Evolutionary conservation across 2,329 filamentous ascomycete genomes (phyloP), one percentile per base, ranked within the genome.

Genomic region (Penicillium sp.): DNA sequence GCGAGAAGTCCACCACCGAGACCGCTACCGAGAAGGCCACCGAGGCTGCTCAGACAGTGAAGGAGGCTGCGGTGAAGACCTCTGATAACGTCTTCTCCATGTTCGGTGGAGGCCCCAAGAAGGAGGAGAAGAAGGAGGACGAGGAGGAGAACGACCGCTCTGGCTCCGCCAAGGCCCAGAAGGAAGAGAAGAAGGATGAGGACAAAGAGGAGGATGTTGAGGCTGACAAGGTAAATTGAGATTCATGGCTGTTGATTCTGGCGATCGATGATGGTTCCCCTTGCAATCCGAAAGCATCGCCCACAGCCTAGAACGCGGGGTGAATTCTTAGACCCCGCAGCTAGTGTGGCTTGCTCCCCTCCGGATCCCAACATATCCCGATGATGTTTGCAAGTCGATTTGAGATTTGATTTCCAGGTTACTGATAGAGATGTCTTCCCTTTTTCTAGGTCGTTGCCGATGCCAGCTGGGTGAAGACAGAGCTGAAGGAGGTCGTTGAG

Each of bases 61-160:
- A 69, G 42, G 61, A 69, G 48, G 66, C 72, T 28, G 63, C 71
- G 48, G 61, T 63, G 39, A 70, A 70, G 52, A 72, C 75, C 32
- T 65, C 65, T 49, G 74, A 77, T 62, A 80, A 70, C 53, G 88
- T 97, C 57, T 97, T 97, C 78, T 91, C 88, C 72, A 97, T 98
- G 93, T 98, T 98, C 68, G 93, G 93, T 62, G 93, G 93, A 56
- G 93, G 93, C 54, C 88, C 88, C 52, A 95, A 95, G 83, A 97
- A 95, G 79, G 88, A 93, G 76, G 90, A 89, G 80, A 95, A 93
- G 80, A 83, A 84, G 54, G 85, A 88, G 29, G 74, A 86, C 29
- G 87, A 88, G 66, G 89, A 87, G 60, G 85, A 83, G 56, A 85
- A 90, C 58, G 90, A 96, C 70, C 88, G 84, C 68, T 94, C 88